Percentiles rank a stretch among this genome's conserved stretches.
Evolutionary conservation across 768 basidiomycete species (phyloP).

Genomic region (Leccinum fibrillosum): DNA sequence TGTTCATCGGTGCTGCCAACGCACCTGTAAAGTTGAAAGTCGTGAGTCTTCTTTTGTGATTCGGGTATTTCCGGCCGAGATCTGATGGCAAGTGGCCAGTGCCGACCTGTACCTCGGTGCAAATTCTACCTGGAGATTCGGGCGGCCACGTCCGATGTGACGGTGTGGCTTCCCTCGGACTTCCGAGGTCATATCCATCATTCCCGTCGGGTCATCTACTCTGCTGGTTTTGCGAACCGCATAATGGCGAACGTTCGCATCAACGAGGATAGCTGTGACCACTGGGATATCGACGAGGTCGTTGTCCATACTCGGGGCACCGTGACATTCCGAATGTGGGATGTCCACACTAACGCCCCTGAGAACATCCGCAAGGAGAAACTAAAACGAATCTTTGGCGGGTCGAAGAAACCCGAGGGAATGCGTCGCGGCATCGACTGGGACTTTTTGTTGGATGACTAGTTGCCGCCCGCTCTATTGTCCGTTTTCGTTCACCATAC

Average conservation of each 20-base stretch:
- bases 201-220: slow-evolving; percentile 52
- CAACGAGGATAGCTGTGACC: slow-evolving; percentile 38
- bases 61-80: neutral
- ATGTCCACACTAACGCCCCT: slow-evolving; percentile 60
- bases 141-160: slow-evolving; percentile 65
- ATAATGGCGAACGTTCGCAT: slow-evolving; percentile 53
- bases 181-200: slow-evolving; percentile 67
- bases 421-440: slow-evolving; percentile 52
- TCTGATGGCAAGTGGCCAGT: slow-evolving; percentile 36
- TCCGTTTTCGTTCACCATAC: slow-evolving; percentile 16
- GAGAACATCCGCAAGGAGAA: slow-evolving; percentile 62
- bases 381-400: slow-evolving; percentile 61
- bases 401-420: slow-evolving; percentile 51
- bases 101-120: slow-evolving; percentile 50
- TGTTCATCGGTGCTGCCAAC: slow-evolving; percentile 55
- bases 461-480: slow-evolving; percentile 9
- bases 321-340: slow-evolving; percentile 78
- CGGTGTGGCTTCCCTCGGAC: slow-evolving; percentile 76
- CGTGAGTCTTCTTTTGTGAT: slow-evolving; percentile 44
- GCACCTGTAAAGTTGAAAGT: slow-evolving; percentile 67
- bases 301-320: slow-evolving; percentile 57
- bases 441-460: slow-evolving; percentile 79
- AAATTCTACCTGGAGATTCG: slow-evolving; percentile 64
- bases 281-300: slow-evolving; percentile 55
- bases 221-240: slow-evolving; percentile 71